phyloP scores from a whole-genome alignment of 176 grass and related monocot species.

The Aegilops tauschii region DNA sequence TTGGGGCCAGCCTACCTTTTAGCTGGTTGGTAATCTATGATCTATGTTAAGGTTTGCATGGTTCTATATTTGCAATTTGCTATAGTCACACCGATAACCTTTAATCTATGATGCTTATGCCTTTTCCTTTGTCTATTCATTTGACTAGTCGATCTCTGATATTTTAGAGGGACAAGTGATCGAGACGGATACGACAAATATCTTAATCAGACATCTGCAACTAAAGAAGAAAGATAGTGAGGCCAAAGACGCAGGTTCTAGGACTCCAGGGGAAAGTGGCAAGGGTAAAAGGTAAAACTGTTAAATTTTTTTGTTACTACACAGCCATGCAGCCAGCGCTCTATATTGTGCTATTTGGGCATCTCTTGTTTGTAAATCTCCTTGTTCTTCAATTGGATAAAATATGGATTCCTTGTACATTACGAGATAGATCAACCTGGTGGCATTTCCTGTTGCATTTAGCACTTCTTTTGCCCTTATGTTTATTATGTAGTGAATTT shows the following conservation, averaged over 20 bases:
- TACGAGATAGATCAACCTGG: slow-evolving; percentile 6
- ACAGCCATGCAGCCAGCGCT: not conserved
- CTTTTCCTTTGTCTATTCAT: not conserved
- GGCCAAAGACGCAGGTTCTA: slow-evolving; percentile 49
- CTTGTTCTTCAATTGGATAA: not conserved
- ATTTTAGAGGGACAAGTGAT: slow-evolving; percentile 80
- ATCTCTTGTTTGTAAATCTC: not conserved
- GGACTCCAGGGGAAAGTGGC: slow-evolving; percentile 24
- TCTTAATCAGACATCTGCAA: slow-evolving; percentile 96
- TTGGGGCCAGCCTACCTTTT: not conserved
- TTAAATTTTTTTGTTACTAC: not conserved
- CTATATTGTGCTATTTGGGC: not conserved
- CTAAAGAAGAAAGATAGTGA: slow-evolving; percentile 79
- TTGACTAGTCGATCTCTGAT: slow-evolving; percentile 24
- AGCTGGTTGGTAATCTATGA: not conserved
- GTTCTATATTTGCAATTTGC: not conserved
- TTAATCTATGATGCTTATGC: not conserved
- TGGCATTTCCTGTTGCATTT: slow-evolving; percentile 3
- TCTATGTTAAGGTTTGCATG: not conserved
- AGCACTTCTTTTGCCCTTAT: not conserved
- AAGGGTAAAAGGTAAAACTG: slow-evolving; percentile 71
- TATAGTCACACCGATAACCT: not conserved
- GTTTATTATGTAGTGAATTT: not conserved
- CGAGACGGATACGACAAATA: slow-evolving; percentile 80
- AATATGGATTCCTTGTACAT: slow-evolving; percentile 9